phyloP scores from a whole-genome alignment of 768 basidiomycete genomes.

The Hygrocybe coccinea region DNA sequence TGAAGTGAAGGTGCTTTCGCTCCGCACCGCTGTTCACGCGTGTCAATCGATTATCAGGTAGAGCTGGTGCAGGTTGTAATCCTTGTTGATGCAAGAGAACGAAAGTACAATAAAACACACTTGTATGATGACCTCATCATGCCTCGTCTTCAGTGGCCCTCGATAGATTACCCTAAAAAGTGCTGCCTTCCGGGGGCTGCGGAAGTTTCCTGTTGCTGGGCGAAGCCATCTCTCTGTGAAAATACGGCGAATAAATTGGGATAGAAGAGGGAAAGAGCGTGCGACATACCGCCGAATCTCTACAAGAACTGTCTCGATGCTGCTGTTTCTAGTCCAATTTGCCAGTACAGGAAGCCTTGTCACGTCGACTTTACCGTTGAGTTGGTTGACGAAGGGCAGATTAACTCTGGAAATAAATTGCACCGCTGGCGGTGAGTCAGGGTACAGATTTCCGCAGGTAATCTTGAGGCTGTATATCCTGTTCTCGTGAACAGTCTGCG shows the following conservation, averaged over 20 bases:
- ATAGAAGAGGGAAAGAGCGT: background rate
- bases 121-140: background rate
- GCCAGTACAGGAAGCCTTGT: slow-evolving; percentile 65
- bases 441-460: slow-evolving; percentile 70
- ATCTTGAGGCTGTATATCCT: slow-evolving; percentile 96
- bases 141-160: too few relatives aligned
- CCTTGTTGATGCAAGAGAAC: too few relatives aligned
- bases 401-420: slow-evolving; percentile 89
- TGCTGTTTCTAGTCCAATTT: slow-evolving; percentile 69
- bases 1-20: too few relatives aligned
- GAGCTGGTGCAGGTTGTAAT: too few relatives aligned
- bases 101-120: background rate
- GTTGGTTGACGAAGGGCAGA: slow-evolving; percentile 80
- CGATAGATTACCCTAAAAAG: slow-evolving; percentile 43
- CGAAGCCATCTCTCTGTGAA: slow-evolving; percentile 85
- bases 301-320: slow-evolving; percentile 86
- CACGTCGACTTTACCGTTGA: slow-evolving; percentile 74
- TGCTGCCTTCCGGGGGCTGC: slow-evolving; percentile 87
- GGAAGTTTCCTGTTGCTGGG: slow-evolving; percentile 89
- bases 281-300: slow-evolving; percentile 79
- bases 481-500: slow-evolving; percentile 96
- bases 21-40: too few relatives aligned
- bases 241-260: background rate
- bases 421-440: slow-evolving; percentile 72
- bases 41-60: too few relatives aligned